These are phyloP conservation scores for Fusarium euwallaceae DNA, from an alignment of 2,329 filamentous ascomycete genomes.

Conservation along the genomic window DNA sequence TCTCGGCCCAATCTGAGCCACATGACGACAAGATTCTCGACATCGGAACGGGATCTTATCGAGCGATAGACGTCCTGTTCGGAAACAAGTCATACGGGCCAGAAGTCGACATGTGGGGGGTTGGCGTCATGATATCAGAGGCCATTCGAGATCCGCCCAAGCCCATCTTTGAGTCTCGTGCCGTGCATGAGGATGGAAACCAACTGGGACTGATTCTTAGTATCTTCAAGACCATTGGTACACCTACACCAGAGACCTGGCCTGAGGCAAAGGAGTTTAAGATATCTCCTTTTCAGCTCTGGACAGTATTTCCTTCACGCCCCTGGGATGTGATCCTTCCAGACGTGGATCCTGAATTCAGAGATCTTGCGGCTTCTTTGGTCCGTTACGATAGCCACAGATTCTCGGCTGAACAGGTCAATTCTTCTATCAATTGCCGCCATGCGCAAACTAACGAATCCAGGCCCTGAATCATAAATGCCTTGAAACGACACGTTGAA, in stretches of 20 bases:
- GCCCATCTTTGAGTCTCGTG: constrained; percentile 86
- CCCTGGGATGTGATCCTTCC: constrained; percentile 80
- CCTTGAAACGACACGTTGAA: constrained; percentile 6
- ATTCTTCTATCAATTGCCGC: background rate
- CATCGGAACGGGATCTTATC: constrained; percentile 92
- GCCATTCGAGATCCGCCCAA: constrained; percentile 66
- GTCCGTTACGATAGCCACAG: constrained; percentile 81
- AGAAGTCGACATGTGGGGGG: constrained; percentile 88
- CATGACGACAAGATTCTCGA: constrained; percentile 84
- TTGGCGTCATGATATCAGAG: constrained; percentile 88
- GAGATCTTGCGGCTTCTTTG: constrained; percentile 75
- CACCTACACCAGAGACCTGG: constrained; percentile 84
- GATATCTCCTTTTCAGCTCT: constrained; percentile 91
- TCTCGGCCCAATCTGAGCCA: constrained; percentile 73
- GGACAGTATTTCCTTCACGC: constrained; percentile 77
- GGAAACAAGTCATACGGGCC: constrained; percentile 80
- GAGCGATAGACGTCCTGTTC: constrained; percentile 91
- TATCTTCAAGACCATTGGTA: constrained; percentile 92
- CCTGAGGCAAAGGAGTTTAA: constrained; percentile 79
- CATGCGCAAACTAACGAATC: constrained; percentile 5
- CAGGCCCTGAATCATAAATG: constrained; percentile 44
- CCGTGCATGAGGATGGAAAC: constrained; percentile 82
- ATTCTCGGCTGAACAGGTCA: constrained; percentile 69
- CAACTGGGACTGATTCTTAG: constrained; percentile 92
- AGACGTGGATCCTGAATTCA: constrained; percentile 67